Evolutionary conservation across 805 yeast species (phyloP), one percentile per base, ranked within the genome.

Genomic region (Ogataea degrootiae): DNA sequence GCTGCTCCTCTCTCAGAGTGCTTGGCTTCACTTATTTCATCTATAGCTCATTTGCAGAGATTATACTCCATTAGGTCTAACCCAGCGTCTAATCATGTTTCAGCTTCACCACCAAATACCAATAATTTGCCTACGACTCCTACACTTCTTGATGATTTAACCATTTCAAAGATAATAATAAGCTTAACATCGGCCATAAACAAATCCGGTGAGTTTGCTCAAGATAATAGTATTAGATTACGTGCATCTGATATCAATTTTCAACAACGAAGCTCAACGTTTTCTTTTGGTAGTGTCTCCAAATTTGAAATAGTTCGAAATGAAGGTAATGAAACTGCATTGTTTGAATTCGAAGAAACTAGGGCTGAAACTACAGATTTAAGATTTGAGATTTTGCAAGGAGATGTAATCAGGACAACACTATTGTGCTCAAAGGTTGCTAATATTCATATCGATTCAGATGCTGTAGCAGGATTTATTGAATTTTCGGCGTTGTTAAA

Each of bases 211-310:
- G 49, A 52, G 0, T 78, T 79, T 60, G 60, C 69, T 0, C 60
- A 71, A n/a, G 51, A 65, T 37, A 33, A 66, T 48, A 50, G 70
- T 53, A 37, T 65, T 43, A 47, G 71, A 45, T 37, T 66, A 47
- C 31, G 52, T 43, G 21, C 59, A 51, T 23, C 56, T 40, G 67
- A 69, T 23, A 40, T 77, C 6, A 65, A 63, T 39, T 43, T 80
- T 22, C 73, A 72, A 43, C 79, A 74, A 45, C 74, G 74, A 46
- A 71, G 69, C 47, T 62, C 68, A 0, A 57, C 56, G 0, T 63
- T 77, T 42, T 55, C 71, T 1, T 74, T 71, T 50, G 88, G 87
- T 2, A 77, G 78, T 1, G 49, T 80, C 2, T 67, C 71, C 40
- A 55, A 51, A 0, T 49, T 77, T n/a, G 48, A 55, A 1, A 48